Percentiles rank a stretch among this genome's conserved stretches.
Evolutionary conservation across 306 rosid species (phyloP).

Genomic region (Cicer bijugum): DNA sequence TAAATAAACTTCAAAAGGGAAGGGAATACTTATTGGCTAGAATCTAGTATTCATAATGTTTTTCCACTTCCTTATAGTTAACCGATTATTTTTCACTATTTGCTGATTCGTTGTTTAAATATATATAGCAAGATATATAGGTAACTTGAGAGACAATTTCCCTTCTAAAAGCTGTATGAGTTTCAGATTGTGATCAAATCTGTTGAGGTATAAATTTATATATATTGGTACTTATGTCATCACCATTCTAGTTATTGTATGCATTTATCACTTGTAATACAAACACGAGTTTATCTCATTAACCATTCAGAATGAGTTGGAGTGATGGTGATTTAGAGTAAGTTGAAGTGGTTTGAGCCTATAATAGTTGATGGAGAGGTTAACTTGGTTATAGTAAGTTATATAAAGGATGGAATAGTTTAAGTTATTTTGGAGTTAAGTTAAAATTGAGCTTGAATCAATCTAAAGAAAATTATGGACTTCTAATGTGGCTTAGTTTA

Average conservation of each 20-base stretch:
- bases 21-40: slow-evolving; percentile 2
- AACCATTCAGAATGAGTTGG: no score
- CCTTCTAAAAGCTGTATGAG: slow-evolving; percentile 14
- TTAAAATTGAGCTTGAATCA: no score
- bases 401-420: no score
- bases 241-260: neutral
- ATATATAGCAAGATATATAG: slow-evolving; percentile 23
- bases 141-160: slow-evolving; percentile 3
- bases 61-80: slow-evolving; percentile 20
- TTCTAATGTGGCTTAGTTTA: no score
- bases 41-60: neutral
- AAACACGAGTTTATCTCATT: no score
- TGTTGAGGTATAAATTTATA: neutral
- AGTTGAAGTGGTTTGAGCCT: no score
- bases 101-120: neutral
- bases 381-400: no score
- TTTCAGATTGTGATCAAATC: slow-evolving; percentile 25
- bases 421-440: no score
- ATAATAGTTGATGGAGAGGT: no score
- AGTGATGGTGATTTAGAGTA: no score
- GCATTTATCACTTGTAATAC: neutral
- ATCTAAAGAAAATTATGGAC: no score
- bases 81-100: slow-evolving; percentile 6
- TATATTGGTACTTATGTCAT: neutral
- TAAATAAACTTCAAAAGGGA: slow-evolving; percentile 37